Evolutionary conservation across 495 filamentous ascomycete genomes (phyloP).

Genomic region (Penicillium arizonense): DNA sequence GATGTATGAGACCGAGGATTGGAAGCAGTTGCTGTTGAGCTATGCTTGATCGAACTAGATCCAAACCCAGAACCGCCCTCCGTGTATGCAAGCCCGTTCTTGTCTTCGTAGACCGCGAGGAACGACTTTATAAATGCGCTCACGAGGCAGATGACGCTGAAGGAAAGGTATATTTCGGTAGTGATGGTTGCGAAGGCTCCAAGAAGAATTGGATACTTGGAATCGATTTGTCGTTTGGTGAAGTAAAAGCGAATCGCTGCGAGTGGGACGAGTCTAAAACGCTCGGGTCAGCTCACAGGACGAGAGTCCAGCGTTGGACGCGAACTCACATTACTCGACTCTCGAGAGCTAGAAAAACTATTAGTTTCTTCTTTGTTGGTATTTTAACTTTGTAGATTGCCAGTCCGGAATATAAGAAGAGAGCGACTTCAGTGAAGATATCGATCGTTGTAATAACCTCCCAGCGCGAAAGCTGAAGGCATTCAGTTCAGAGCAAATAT

Average conservation of each 20-base stretch:
- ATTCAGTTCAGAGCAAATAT: background rate
- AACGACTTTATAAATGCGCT: constrained; percentile 38
- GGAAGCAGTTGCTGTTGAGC: background rate
- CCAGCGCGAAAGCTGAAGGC: constrained; percentile 24
- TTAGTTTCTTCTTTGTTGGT: constrained; percentile 11
- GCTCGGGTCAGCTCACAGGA: background rate
- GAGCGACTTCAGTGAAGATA: constrained; percentile 19
- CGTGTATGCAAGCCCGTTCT: constrained; percentile 30
- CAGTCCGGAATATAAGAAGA: constrained; percentile 15
- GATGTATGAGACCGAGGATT: background rate
- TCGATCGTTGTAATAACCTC: constrained; percentile 23
- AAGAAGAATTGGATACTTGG: constrained; percentile 15
- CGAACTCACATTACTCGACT: constrained; percentile 24
- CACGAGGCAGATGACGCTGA: constrained; percentile 23
- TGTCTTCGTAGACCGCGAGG: constrained; percentile 35
- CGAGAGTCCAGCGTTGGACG: background rate
- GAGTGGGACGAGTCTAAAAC: constrained; percentile 24
- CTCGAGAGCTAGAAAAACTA: constrained; percentile 18
- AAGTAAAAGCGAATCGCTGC: constrained; percentile 23
- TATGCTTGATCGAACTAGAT: constrained; percentile 1
- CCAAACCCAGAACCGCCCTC: constrained; percentile 9
- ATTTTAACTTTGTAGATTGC: constrained; percentile 22
- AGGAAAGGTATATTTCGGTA: constrained; percentile 25
- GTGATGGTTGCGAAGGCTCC: constrained; percentile 23
- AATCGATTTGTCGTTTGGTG: constrained; percentile 16